Evolutionary conservation across 345 rosid species (phyloP).

Genomic region (Pistacia integerrima): DNA sequence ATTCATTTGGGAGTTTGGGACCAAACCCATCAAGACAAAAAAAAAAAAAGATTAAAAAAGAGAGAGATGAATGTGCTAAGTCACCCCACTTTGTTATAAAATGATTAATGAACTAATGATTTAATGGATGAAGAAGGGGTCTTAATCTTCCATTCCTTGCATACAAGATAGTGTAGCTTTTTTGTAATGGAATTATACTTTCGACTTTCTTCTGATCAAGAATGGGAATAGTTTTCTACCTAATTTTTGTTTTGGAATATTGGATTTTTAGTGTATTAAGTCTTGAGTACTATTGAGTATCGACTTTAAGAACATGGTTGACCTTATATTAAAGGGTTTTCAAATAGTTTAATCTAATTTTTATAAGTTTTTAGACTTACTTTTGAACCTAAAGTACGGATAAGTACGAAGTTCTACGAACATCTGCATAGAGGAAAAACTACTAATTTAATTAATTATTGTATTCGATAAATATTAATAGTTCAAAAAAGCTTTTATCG

Average conservation of each 20-base stretch:
- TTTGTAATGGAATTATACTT: not conserved
- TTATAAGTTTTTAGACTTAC: too few relatives aligned
- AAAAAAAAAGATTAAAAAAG: not conserved
- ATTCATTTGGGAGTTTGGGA: conserved; percentile 1
- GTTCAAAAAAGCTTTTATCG: too few relatives aligned
- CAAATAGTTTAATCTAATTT: too few relatives aligned
- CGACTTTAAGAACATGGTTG: not conserved
- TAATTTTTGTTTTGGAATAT: not conserved
- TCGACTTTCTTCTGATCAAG: not conserved
- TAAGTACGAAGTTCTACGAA: too few relatives aligned
- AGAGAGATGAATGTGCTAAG: not conserved
- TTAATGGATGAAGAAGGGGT: not conserved
- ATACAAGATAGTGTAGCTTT: conserved; percentile 2
- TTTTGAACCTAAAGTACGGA: too few relatives aligned
- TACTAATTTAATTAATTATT: too few relatives aligned
- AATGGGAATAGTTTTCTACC: too few relatives aligned
- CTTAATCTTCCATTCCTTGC: not conserved
- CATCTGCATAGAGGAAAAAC: too few relatives aligned
- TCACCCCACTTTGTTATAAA: not conserved
- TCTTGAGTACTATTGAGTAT: not conserved
- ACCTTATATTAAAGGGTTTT: too few relatives aligned
- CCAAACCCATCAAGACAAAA: not conserved
- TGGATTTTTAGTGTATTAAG: not conserved
- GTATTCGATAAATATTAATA: too few relatives aligned
- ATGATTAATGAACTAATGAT: not conserved